phyloP scores from a whole-genome alignment of 2,329 filamentous ascomycete genomes.

The Colletotrichum chrysophilum region DNA sequence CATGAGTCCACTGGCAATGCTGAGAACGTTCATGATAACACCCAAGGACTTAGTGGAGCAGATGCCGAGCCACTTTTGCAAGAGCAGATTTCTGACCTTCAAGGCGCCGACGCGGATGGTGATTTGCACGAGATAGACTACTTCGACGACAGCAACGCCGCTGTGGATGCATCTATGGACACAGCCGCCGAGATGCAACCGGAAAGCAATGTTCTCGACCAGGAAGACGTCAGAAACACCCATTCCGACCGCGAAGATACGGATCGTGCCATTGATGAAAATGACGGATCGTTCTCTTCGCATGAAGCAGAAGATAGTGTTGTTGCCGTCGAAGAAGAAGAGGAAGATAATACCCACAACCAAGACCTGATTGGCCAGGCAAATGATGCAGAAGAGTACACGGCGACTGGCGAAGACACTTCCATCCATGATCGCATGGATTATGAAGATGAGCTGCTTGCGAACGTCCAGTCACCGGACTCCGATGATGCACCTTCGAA shows the following conservation, averaged over 20 bases:
- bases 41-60: background rate
- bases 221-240: constrained; percentile 7
- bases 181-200: background rate
- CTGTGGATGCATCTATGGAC: constrained; percentile 17
- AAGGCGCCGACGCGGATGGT: constrained; percentile 11
- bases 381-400: constrained; percentile 15
- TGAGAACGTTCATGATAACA: background rate
- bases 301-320: background rate
- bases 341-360: background rate
- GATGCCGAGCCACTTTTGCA: background rate
- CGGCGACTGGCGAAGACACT: background rate
- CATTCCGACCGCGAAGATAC: background rate
- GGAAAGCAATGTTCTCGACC: background rate
- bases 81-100: constrained; percentile 1
- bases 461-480: constrained; percentile 6
- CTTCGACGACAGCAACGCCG: constrained; percentile 41
- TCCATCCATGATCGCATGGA: constrained; percentile 6
- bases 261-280: background rate
- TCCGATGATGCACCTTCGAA: constrained; percentile 11
- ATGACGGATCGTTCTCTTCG: background rate
- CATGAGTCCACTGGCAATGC: constrained; percentile 22
- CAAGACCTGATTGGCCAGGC: background rate
- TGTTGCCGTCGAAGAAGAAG: background rate
- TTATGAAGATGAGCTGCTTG: constrained; percentile 9
- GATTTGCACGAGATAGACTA: constrained; percentile 34